A percentile compares a stretch with the other conserved stretches of the same genome.
These are phyloP conservation scores for Coelastrella sp. DNA, from an alignment of 139 green algal genomes.

Conservation along the genomic window DNA sequence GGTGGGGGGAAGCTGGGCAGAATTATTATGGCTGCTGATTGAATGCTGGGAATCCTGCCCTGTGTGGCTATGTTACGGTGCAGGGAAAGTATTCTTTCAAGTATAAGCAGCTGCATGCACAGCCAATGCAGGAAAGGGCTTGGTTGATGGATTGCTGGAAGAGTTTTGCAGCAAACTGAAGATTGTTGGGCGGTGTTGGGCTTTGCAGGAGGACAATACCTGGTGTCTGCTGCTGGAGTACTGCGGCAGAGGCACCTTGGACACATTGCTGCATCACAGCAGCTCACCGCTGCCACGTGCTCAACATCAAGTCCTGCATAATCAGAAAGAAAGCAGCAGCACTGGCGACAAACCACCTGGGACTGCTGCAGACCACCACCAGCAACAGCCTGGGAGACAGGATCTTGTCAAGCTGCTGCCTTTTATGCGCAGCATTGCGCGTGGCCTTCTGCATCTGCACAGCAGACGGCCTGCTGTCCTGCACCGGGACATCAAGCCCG, in stretches of 20 bases:
- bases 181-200: not conserved
- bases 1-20: conserved; percentile 9
- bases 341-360: not conserved
- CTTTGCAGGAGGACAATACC: conserved; percentile 43
- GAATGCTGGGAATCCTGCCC: no score
- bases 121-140: no score
- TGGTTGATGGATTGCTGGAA: no score
- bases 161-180: no score
- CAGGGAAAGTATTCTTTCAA: no score
- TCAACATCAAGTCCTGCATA: not conserved
- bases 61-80: no score
- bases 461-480: conserved; percentile 57
- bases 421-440: conserved; percentile 49
- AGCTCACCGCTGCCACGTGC: conserved; percentile 1
- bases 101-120: no score
- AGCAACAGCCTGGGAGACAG: not conserved
- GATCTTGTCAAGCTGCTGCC: conserved; percentile 43
- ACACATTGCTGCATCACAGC: conserved; percentile 55
- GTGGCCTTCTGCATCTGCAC: conserved; percentile 65
- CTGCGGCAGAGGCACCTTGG: conserved; percentile 51
- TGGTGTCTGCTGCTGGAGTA: conserved; percentile 54
- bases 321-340: not conserved
- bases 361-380: not conserved
- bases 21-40: not conserved
- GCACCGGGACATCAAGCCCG: conserved; percentile 73